Percentiles rank a stretch among this genome's conserved stretches.
These are phyloP conservation scores for Anthracocystis panici-leucophaei DNA, from an alignment of 1,284 basidiomycete species.

Conservation along the genomic window DNA sequence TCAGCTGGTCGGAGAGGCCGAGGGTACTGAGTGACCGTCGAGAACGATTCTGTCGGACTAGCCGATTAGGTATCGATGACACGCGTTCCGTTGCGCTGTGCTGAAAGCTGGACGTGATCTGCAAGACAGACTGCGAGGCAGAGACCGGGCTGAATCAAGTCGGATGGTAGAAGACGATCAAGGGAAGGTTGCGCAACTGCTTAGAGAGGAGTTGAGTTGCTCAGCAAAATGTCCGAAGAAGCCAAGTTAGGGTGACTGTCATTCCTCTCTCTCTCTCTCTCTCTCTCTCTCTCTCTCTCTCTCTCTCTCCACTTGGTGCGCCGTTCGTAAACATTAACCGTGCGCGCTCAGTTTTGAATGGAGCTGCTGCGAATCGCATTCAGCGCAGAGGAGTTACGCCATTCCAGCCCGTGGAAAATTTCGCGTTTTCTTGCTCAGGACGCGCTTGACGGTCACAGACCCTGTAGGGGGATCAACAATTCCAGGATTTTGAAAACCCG, in stretches of 20 bases:
- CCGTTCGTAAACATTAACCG: background rate
- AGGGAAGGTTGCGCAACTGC: background rate
- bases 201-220: background rate
- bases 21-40: background rate
- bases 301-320: slow-evolving; percentile 3
- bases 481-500: too few species aligned
- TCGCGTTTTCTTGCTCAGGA: slow-evolving; percentile 3
- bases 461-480: too few species aligned
- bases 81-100: background rate
- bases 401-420: background rate
- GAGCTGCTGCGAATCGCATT: background rate
- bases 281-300: too few species aligned
- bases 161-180: background rate
- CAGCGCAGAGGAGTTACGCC: background rate
- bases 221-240: background rate
- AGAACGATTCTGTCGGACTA: background rate
- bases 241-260: background rate
- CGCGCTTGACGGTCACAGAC: slow-evolving; percentile 7
- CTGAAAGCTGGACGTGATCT: background rate
- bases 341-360: background rate
- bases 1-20: slow-evolving; percentile 1
- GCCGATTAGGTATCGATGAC: background rate
- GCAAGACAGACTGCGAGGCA: background rate
- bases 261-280: background rate
- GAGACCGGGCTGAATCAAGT: background rate